Evolutionary conservation across 1,284 basidiomycete species (phyloP).

Genomic region (Naganishia liquefaciens): DNA sequence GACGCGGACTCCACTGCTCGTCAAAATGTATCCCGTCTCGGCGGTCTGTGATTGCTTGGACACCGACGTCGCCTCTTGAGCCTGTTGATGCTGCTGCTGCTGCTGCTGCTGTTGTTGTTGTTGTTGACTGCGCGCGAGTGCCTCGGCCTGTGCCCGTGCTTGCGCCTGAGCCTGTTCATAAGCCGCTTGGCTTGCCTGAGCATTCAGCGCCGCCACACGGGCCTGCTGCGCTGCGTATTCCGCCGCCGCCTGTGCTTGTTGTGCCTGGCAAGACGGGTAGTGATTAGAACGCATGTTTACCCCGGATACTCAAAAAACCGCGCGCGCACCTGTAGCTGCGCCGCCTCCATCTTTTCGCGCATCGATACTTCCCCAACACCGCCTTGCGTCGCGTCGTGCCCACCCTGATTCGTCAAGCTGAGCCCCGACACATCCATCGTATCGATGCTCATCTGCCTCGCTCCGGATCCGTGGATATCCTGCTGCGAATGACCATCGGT

Average conservation of each 20-base stretch:
- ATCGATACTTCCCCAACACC: constrained; percentile 47
- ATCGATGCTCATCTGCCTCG: constrained; percentile 38
- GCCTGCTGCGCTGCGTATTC: constrained; percentile 54
- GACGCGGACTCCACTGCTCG: constrained; percentile 21
- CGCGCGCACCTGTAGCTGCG: constrained; percentile 50
- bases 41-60: constrained; percentile 12
- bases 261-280: constrained; percentile 44
- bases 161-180: constrained; percentile 40
- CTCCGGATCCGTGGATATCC: not conserved
- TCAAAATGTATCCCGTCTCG: constrained; percentile 12
- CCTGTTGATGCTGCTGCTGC: not conserved
- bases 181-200: constrained; percentile 52
- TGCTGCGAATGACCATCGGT: not conserved
- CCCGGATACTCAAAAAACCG: not conserved
- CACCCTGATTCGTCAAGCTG: constrained; percentile 33
- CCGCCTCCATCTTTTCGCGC: constrained; percentile 51
- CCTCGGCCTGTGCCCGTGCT: not conserved
- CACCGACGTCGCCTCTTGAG: not conserved
- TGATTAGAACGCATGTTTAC: not conserved
- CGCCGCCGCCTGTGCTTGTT: constrained; percentile 51
- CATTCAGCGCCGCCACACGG: constrained; percentile 54
- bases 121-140: not conserved
- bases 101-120: constrained; percentile 6
- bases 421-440: constrained; percentile 46
- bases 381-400: not conserved